Base-by-base conservation (phyloP, 441 rosid species). In the Adansonia rubrostipa region DNA sequence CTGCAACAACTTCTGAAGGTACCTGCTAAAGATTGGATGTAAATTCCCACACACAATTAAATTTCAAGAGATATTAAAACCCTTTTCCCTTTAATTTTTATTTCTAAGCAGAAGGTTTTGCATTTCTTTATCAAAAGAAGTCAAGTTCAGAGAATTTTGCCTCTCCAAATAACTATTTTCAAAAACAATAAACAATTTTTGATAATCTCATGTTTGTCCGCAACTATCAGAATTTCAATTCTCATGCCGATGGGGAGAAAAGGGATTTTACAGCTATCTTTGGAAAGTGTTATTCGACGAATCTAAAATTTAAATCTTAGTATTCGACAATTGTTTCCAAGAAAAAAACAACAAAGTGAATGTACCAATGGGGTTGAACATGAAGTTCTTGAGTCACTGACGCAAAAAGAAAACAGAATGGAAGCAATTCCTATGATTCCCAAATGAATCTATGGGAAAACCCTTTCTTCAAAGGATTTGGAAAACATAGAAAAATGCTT, bases 401-500 rank as follows among this genome's bases (percentile, higher is more conserved):
- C 24, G 11, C 45, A 9, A 51, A 22, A 24, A 22, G 0, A 66
- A 44, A 66, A 9, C 6, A 3, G 57, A 53, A 79, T 20, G 60
- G 69, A 83, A 82, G 82, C 74, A 65, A 77, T 75, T 77, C 75
- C 87, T 74, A 83, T 80, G 89, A 81, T 74, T 77, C 82, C 82
- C 77, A 74, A 61, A 57, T 74, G 62, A 42, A 5, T 58, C 33
- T 33, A 56, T 24, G 36, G 63, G 71, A 58, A 50, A 48, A 19
- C 75, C 69, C 22, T 17, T 66, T 20, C 42, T 20, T 36, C 33
- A 58, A 67, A 75, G 80, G 20, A 22, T 77, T 77, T 82, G 89
- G 89, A 78, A 85, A 83, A 87, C 93, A 80, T 76, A 85, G 86
- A 56, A 84, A 83, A 22, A 82, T 44, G 74, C 80, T 40, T 73